phyloP scores from a whole-genome alignment of 192 early-diverging fungal species.

The Physocladia obscura region DNA sequence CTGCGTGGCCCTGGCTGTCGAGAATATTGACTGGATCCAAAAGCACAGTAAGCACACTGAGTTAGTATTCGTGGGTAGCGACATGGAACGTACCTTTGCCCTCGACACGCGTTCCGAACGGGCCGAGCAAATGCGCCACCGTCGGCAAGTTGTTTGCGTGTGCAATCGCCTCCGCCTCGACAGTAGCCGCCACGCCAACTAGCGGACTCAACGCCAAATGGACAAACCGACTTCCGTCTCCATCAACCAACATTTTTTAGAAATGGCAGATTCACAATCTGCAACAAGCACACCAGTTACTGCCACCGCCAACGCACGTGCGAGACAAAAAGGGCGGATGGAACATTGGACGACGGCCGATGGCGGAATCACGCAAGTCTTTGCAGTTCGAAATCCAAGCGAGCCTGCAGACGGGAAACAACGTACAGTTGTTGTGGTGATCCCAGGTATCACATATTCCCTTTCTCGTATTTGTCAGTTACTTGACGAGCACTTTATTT shows the following conservation, averaged over 20 bases:
- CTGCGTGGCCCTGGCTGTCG: slow-evolving; percentile 62
- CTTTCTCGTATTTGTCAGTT: not conserved
- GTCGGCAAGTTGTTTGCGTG: slow-evolving; percentile 58
- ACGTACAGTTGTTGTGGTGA: not conserved
- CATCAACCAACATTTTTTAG: slow-evolving; percentile 1
- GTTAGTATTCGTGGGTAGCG: slow-evolving; percentile 1
- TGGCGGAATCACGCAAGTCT: not conserved
- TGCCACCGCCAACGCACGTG: too few relatives aligned
- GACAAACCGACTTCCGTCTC: slow-evolving; percentile 1
- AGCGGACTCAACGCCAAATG: slow-evolving; percentile 53
- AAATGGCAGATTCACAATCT: too few relatives aligned
- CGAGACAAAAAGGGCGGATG: not conserved
- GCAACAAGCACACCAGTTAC: too few relatives aligned
- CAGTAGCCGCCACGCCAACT: slow-evolving; percentile 64
- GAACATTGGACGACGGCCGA: not conserved
- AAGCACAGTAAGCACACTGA: too few relatives aligned
- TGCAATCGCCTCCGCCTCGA: slow-evolving; percentile 62
- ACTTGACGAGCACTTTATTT: slow-evolving; percentile 13
- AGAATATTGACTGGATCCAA: slow-evolving; percentile 48
- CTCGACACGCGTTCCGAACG: slow-evolving; percentile 70
- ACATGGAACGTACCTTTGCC: slow-evolving; percentile 51
- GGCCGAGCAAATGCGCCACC: slow-evolving; percentile 62
- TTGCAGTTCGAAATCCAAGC: not conserved
- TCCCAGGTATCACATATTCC: not conserved
- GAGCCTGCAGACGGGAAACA: not conserved